A percentile compares a stretch with the other conserved stretches of the same genome.
Conservation (phyloP, 1,139 yeast genomes). For the Geotrichum cucujoidarum region DNA sequence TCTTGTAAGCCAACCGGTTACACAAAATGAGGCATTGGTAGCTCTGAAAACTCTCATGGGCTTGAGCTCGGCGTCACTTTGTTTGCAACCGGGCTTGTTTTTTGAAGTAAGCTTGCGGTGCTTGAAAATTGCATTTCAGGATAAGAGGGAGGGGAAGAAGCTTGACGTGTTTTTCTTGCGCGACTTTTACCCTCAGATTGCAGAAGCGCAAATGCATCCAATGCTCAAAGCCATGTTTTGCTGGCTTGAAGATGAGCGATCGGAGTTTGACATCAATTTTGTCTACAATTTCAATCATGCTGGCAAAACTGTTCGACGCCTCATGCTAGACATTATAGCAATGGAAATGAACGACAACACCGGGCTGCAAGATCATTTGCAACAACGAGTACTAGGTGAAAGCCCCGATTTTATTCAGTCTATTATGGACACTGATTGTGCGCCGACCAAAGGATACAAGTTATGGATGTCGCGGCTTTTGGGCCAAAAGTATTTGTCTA, state of each 20-base stretch:
- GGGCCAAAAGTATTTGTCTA: slow-evolving; percentile 9
- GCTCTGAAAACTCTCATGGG: slow-evolving; percentile 3
- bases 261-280: neutral
- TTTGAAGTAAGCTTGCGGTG: slow-evolving; percentile 4
- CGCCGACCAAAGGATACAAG: slow-evolving; percentile 13
- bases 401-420: neutral
- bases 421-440: too few species aligned
- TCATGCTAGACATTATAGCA: slow-evolving; percentile 8
- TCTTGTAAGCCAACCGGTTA: neutral
- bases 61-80: neutral
- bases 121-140: slow-evolving; percentile 5
- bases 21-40: slow-evolving; percentile 7
- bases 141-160: neutral
- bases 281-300: neutral
- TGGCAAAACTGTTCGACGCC: neutral
- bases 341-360: slow-evolving; percentile 11
- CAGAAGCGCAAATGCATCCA: too few species aligned
- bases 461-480: slow-evolving; percentile 13
- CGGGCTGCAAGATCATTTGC: slow-evolving; percentile 2
- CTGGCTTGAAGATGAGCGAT: slow-evolving; percentile 4
- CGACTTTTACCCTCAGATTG: neutral
- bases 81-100: neutral
- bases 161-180: neutral
- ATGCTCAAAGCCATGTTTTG: slow-evolving; percentile 2
- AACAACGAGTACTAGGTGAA: neutral